Conservation (phyloP, 139 green algal genomes). For the Protoeuglena noctilucae region DNA sequence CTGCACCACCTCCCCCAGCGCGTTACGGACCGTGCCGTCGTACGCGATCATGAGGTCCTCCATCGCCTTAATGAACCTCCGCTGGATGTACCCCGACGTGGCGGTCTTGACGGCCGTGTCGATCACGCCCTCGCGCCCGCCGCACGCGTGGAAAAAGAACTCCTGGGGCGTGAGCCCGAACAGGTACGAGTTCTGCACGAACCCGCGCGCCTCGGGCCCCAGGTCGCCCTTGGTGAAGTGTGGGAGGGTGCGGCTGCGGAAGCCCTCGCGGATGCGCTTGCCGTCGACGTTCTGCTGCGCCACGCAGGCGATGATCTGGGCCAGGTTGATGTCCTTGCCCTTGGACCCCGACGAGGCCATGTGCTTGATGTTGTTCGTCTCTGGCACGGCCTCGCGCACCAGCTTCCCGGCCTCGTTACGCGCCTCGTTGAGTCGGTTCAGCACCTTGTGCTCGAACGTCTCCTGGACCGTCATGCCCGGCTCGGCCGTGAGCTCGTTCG, state of each 20-base stretch:
- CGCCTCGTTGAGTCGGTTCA: slow-evolving; percentile 79
- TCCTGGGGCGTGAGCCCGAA: slow-evolving; percentile 86
- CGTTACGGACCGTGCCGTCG: slow-evolving; percentile 87
- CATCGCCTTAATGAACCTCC: slow-evolving; percentile 96
- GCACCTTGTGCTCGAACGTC: slow-evolving; percentile 83
- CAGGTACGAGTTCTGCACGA: slow-evolving; percentile 97
- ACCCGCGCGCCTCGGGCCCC: slow-evolving; percentile 85
- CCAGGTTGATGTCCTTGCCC: slow-evolving; percentile 94
- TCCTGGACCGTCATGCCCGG: slow-evolving; percentile 64
- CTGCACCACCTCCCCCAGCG: slow-evolving; percentile 73
- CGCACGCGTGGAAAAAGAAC: slow-evolving; percentile 99
- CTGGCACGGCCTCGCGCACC: slow-evolving; percentile 67
- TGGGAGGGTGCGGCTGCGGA: slow-evolving; percentile 74
- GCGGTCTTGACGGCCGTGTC: slow-evolving; percentile 98
- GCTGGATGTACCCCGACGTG: slow-evolving; percentile 68
- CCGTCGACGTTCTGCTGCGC: slow-evolving; percentile 99
- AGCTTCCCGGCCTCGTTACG: slow-evolving; percentile 81
- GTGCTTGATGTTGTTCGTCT: slow-evolving; percentile 95
- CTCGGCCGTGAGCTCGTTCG: slow-evolving; percentile 26
- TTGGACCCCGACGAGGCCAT: slow-evolving; percentile 94
- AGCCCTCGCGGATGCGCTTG: slow-evolving; percentile 96
- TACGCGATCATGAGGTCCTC: slow-evolving; percentile 94
- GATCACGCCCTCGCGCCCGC: slow-evolving; percentile 94
- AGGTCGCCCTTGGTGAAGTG: slow-evolving; percentile 96
- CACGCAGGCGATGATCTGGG: slow-evolving; percentile 98